These are phyloP conservation scores for Sungouiella blattae DNA, from an alignment of 805 yeast genomes.

Conservation along the genomic window DNA sequence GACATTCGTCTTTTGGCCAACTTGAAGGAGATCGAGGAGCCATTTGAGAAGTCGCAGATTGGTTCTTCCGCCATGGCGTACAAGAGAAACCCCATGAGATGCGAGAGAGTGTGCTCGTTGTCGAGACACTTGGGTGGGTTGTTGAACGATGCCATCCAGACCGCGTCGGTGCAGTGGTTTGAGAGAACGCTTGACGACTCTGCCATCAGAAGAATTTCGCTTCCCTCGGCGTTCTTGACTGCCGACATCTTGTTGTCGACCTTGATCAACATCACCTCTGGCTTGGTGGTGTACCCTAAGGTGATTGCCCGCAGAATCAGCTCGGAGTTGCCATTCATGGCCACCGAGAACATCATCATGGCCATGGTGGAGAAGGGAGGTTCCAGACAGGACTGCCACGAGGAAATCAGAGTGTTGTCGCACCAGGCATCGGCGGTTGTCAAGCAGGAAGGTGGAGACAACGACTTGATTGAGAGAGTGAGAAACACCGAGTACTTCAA, in stretches of 20 bases:
- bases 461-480: conserved; percentile 89
- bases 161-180: conserved; percentile 98
- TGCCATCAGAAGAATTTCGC: conserved; percentile 93
- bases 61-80: conserved; percentile 99
- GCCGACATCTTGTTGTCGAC: conserved; percentile 92
- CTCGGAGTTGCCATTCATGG: conserved; percentile 98
- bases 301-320: conserved; percentile 95
- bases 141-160: conserved; percentile 90
- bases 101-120: conserved; percentile 97
- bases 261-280: conserved; percentile 85
- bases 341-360: conserved; percentile 98
- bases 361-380: conserved; percentile 99
- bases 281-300: conserved; percentile 96
- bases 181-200: conserved; percentile 98
- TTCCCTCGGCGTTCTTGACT: conserved; percentile 95
- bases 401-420: conserved; percentile 91
- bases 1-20: conserved; percentile 94
- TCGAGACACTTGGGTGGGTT: conserved; percentile 92
- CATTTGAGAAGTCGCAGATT: conserved; percentile 97
- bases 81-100: conserved; percentile 99
- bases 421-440: conserved; percentile 98
- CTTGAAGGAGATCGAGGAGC: conserved; percentile 96
- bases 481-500: conserved; percentile 72
- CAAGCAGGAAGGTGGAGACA: conserved; percentile 97
- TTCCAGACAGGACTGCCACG: conserved; percentile 97